Base-by-base conservation (phyloP, 2,329 filamentous ascomycete genomes). In the Colletotrichum euphorbiae region DNA sequence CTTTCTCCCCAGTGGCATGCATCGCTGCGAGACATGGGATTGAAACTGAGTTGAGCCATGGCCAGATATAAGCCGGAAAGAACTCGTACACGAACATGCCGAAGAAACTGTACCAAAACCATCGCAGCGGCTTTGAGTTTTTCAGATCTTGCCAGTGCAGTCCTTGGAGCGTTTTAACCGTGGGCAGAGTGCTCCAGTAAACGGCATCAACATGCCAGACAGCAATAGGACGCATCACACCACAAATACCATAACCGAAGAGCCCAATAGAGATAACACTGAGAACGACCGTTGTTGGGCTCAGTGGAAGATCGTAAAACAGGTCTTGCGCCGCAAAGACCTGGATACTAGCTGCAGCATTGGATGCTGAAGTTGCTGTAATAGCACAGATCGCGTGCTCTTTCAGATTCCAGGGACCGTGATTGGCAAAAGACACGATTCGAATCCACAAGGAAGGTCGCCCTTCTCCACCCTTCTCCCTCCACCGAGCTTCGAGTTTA, bases 181-280 rank as follows among this genome's bases (percentile, higher is more conserved):
- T 83, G 0, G 85, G 85, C 4, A 87, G 73, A 6, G 78, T 84
- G 40, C 79, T 77, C 86, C 86, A 88, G 75, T 86, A 88, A 3
- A 88, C 85, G 2, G 84, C 81, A 13, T 88, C 85, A 5, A 84
- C 82, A 58, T 86, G 85, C 80, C 83, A 88, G 11, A 88, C 85
- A 2, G 81, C 79, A 42, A 88, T 80, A 0, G 85, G 85, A 0
- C 86, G 84, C 72, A 88, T 74, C 2, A 88, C 51, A 7, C 86
- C 86, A 48, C 80, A 83, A 3, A 88, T 74, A 2, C 85, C 85
- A 45, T 87, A 88, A 1, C 86, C 85, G 60, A 87, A 87, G 2
- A 88, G 73, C 0, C 83, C 84, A 45, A 88, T 87, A 0, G 85
- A 87, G 58, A 88, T 83, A 13, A 80, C 81, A 24, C 76, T 80